phyloP scores from a whole-genome alignment of 352 stramenopile species.

The Globisporangium cederbergense region DNA sequence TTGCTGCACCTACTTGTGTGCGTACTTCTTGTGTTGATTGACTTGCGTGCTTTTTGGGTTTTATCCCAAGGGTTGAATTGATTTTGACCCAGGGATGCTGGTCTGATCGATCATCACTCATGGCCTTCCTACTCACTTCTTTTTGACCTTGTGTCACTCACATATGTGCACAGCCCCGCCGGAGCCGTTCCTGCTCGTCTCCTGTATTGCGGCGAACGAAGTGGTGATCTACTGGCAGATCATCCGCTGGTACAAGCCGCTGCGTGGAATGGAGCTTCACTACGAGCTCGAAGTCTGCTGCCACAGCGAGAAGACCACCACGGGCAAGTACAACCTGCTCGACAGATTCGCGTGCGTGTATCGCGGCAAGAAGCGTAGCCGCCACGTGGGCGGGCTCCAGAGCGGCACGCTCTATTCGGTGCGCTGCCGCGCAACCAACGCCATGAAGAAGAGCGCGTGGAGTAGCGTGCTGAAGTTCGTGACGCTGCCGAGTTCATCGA shows the following conservation, averaged over 20 bases:
- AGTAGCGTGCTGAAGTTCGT: slow-evolving; percentile 43
- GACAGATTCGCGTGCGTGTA: slow-evolving; percentile 46
- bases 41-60: not conserved
- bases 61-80: not conserved
- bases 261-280: slow-evolving; percentile 31
- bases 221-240: slow-evolving; percentile 63
- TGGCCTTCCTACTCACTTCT: not conserved
- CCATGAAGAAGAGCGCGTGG: slow-evolving; percentile 52
- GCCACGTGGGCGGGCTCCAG: slow-evolving; percentile 29
- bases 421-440: slow-evolving; percentile 44
- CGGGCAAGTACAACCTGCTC: slow-evolving; percentile 8
- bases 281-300: slow-evolving; percentile 61
- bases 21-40: too few relatives aligned
- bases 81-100: not conserved
- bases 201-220: slow-evolving; percentile 35
- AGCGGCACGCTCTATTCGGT: slow-evolving; percentile 46
- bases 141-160: not conserved
- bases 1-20: not conserved
- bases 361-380: slow-evolving; percentile 24
- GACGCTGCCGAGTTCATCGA: slow-evolving; percentile 44
- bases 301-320: slow-evolving; percentile 15
- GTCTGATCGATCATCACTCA: not conserved
- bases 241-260: slow-evolving; percentile 35
- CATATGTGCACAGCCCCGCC: slow-evolving; percentile 32
- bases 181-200: slow-evolving; percentile 54